Evolutionary conservation across 31 red algal species (phyloP).

Genomic region (Asparagopsis taxiformis): DNA sequence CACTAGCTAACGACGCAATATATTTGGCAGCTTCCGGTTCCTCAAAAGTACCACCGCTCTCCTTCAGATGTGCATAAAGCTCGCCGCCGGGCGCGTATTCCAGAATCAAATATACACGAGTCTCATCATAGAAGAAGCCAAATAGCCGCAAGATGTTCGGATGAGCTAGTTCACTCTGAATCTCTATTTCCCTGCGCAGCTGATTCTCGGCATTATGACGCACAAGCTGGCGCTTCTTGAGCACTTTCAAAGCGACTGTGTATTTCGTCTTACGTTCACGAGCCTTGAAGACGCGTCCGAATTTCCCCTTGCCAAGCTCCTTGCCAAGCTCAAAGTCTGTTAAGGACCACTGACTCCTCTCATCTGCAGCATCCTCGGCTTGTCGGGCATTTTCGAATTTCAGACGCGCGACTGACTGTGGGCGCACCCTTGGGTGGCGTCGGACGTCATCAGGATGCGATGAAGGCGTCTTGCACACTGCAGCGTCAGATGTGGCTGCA

Average conservation of each 20-base stretch:
- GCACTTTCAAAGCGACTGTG: constrained; percentile 91
- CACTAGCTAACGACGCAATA: constrained; percentile 74
- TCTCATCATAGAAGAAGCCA: constrained; percentile 95
- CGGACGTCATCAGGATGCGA: background rate
- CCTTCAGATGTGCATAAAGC: constrained; percentile 88
- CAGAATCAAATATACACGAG: constrained; percentile 90
- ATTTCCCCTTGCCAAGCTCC: constrained; percentile 89
- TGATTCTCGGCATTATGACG: constrained; percentile 84
- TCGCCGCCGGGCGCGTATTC: constrained; percentile 97
- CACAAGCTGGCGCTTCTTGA: constrained; percentile 79
- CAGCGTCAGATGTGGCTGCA: background rate
- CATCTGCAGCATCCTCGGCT: background rate
- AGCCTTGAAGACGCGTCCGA: constrained; percentile 94
- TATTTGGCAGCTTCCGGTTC: constrained; percentile 80
- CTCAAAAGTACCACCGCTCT: constrained; percentile 57
- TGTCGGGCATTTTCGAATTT: background rate
- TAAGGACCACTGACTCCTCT: constrained; percentile 73
- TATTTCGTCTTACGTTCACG: constrained; percentile 77
- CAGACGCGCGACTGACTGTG: background rate
- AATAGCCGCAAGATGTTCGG: constrained; percentile 94
- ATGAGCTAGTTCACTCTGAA: constrained; percentile 90
- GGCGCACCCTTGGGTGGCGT: background rate
- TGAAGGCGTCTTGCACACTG: background rate
- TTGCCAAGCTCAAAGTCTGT: constrained; percentile 92
- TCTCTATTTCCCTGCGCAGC: constrained; percentile 96